Evolutionary conservation across 148 eudicot genomes (phyloP), one percentile per base, ranked within the genome.

Genomic region (Spergularia bocconei): DNA sequence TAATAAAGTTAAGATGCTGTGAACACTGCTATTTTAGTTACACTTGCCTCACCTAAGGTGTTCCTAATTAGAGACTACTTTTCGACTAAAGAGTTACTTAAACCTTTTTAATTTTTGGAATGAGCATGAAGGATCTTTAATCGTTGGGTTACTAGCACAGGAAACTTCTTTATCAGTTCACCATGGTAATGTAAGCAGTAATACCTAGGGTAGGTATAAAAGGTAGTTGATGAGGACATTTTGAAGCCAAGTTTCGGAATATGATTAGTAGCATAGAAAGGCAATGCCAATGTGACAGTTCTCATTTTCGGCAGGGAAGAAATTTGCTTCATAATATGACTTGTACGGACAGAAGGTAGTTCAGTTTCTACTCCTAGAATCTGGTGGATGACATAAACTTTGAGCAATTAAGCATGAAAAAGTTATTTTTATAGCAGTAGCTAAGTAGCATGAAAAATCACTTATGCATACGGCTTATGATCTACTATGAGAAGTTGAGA

Each of bases 101-200:
- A 29, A n/a, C n/a, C 13, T 11, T 17, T 19, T 21, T 66, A 23
- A 23, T 69, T 57, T 7, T 47, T 47, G n/a, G 29, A 67, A 55
- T 25, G 39, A 55, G 71, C 16, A 65, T 13, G 63, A 36, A 75
- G 55, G 38, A 1, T n/a, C 56, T 65, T 65, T 67, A 54, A 15
- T 8, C 66, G 23, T 75, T 66, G 41, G 64, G 55, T 21, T 11
- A 51, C 69, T 62, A 64, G 19, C 38, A n/a, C 11, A n/a, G 17
- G 41, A 20, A 11, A 21, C 36, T 50, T 53, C 6, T 36, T 41
- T 19, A 62, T 73, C 57, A 4, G n/a, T n/a, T n/a, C n/a, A n/a
- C 36, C 50, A 54, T 25, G 23, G 25, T 48, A 8, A 36, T n/a
- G 12, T 48, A 51, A 33, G 11, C 44, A 19, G 41, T 14, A 25